Percentiles rank a stretch among this genome's conserved stretches.
phyloP scores from a whole-genome alignment of 306 rosid species.

The Mucuna pruriens region DNA sequence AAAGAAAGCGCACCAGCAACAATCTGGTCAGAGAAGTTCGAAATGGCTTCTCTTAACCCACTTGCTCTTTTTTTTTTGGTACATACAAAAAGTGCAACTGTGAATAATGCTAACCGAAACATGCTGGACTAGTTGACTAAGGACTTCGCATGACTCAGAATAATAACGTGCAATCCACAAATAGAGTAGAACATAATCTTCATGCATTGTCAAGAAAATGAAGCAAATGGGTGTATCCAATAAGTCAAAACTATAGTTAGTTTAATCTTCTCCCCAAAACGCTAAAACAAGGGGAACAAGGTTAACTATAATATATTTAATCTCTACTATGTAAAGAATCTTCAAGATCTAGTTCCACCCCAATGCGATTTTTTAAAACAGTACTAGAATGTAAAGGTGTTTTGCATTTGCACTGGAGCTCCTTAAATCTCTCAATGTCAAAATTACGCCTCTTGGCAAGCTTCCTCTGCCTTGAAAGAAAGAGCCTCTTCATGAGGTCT shows the following conservation, averaged over 20 bases:
- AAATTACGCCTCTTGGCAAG: slow-evolving; percentile 61
- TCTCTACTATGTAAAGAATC: slow-evolving; percentile 62
- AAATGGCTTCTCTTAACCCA: not conserved
- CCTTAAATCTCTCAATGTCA: slow-evolving; percentile 70
- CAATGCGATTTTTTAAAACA: slow-evolving; percentile 63
- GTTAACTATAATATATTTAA: slow-evolving; percentile 37
- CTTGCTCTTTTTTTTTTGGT: too few species aligned
- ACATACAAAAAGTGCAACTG: not conserved
- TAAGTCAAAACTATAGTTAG: slow-evolving; percentile 37
- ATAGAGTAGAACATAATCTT: slow-evolving; percentile 17
- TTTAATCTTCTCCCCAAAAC: slow-evolving; percentile 36
- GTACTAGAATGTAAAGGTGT: slow-evolving; percentile 51
- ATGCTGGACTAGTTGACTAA: not conserved
- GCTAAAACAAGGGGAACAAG: slow-evolving; percentile 35
- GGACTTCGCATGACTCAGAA: not conserved
- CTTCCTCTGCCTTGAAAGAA: slow-evolving; percentile 81
- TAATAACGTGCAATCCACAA: not conserved
- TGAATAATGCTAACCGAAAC: not conserved
- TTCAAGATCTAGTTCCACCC: slow-evolving; percentile 70
- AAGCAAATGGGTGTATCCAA: slow-evolving; percentile 4
- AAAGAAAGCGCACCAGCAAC: not conserved
- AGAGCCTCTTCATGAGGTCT: slow-evolving; percentile 88
- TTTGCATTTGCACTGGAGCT: slow-evolving; percentile 69
- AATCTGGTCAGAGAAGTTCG: not conserved
- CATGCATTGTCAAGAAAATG: slow-evolving; percentile 35